Conservation (phyloP, 176 grass and related monocot species). For the Metroxylon sagu region DNA sequence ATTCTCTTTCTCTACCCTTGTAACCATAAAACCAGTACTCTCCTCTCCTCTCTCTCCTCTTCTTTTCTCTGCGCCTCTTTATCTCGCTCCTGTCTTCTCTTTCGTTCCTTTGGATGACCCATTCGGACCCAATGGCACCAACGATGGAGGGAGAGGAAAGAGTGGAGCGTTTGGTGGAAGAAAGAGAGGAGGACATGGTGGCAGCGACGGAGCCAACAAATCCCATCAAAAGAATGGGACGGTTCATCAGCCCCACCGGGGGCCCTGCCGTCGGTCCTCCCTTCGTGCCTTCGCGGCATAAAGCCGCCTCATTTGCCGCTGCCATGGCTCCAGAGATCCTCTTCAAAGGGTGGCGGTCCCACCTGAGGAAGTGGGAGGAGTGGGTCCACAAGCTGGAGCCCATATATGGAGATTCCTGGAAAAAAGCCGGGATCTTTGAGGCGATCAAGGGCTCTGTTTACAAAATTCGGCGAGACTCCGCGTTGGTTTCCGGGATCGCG, state of each 20-base stretch:
- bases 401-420: conserved; percentile 40
- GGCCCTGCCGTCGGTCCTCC: not conserved
- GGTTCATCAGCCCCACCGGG: conserved; percentile 26
- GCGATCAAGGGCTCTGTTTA: conserved; percentile 55
- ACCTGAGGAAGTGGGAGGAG: conserved; percentile 56
- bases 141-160: conserved; percentile 8
- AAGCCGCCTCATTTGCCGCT: conserved; percentile 15
- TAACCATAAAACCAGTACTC: too few relatives aligned
- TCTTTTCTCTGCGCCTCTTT: too few relatives aligned
- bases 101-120: too few relatives aligned
- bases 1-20: too few relatives aligned
- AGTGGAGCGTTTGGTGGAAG: conserved; percentile 7
- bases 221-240: conserved; percentile 20
- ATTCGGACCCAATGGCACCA: too few relatives aligned
- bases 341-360: conserved; percentile 62
- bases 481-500: conserved; percentile 37
- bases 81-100: too few relatives aligned
- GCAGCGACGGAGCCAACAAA: not conserved
- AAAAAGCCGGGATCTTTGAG: conserved; percentile 52
- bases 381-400: conserved; percentile 77
- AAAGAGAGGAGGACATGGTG: not conserved
- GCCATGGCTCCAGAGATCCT: conserved; percentile 41
- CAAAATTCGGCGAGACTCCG: conserved; percentile 47
- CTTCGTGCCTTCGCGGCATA: conserved; percentile 4
- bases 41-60: too few relatives aligned